Conservation (phyloP, 768 basidiomycete genomes). For the Coprinopsis cinerea region DNA sequence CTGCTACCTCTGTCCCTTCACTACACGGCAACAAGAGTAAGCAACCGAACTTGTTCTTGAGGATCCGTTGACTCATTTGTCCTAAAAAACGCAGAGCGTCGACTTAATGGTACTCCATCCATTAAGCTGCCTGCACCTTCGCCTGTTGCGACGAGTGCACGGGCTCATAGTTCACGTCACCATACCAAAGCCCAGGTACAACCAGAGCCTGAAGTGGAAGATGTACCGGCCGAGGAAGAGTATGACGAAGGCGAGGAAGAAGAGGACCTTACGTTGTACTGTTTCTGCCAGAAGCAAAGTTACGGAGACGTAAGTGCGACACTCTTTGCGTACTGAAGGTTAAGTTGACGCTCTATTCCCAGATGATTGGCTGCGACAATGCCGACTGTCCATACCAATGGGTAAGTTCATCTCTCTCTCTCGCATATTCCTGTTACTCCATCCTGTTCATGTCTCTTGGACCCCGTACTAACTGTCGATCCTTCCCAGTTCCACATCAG, state of each 20-base stretch:
- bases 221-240: conserved; percentile 37
- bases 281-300: conserved; percentile 46
- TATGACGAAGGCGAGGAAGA: conserved; percentile 34
- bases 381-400: conserved; percentile 65
- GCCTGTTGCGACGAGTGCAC: conserved; percentile 32
- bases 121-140: conserved; percentile 35
- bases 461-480: neutral
- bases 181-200: conserved; percentile 41
- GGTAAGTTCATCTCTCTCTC: no score
- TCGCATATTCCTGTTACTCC: no score
- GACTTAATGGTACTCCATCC: conserved; percentile 31
- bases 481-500: conserved; percentile 49
- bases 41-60: neutral
- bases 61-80: neutral
- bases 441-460: neutral
- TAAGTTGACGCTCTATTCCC: neutral
- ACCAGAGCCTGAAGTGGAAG: conserved; percentile 31
- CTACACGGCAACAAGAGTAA: conserved; percentile 36
- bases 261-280: conserved; percentile 45
- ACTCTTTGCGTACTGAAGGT: neutral
- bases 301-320: conserved; percentile 39
- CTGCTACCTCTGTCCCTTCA: conserved; percentile 16
- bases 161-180: conserved; percentile 28
- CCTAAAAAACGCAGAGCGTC: conserved; percentile 29
- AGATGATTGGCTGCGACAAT: conserved; percentile 75